Conservation (phyloP, 371 early-diverging fungal species). For the Dinochytrium kinnereticum region DNA sequence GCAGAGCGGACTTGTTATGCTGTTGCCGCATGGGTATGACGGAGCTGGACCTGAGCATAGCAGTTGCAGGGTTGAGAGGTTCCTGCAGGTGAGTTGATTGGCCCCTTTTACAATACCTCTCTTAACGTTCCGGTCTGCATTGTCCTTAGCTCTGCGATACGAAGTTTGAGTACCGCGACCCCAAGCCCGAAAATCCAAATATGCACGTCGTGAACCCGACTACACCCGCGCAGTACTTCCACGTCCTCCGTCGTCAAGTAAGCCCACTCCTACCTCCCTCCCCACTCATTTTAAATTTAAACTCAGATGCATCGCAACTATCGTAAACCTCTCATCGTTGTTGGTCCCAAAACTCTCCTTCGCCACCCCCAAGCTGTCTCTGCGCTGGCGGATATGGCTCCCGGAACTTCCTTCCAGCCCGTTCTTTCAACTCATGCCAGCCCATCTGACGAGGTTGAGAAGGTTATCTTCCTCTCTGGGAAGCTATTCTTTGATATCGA, state of each 20-base stretch:
- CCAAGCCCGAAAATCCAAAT: slow-evolving; percentile 71
- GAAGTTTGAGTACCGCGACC: slow-evolving; percentile 64
- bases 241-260: slow-evolving; percentile 88
- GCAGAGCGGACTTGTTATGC: slow-evolving; percentile 87
- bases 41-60: slow-evolving; percentile 97
- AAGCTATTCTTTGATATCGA: slow-evolving; percentile 90
- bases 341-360: slow-evolving; percentile 86
- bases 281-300: background rate
- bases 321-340: slow-evolving; percentile 91
- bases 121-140: background rate
- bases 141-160: slow-evolving; percentile 77
- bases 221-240: slow-evolving; percentile 94
- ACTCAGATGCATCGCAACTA: slow-evolving; percentile 72
- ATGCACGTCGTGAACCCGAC: slow-evolving; percentile 94
- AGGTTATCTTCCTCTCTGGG: slow-evolving; percentile 85
- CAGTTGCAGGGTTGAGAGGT: slow-evolving; percentile 89
- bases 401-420: slow-evolving; percentile 83
- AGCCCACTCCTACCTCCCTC: background rate
- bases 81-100: slow-evolving; percentile 75
- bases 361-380: slow-evolving; percentile 72
- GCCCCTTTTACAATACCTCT: background rate
- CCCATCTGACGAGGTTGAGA: slow-evolving; percentile 55
- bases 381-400: slow-evolving; percentile 78
- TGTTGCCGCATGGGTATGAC: slow-evolving; percentile 96
- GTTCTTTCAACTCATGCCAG: slow-evolving; percentile 48